Percentiles rank a stretch among this genome's conserved stretches.
These are phyloP conservation scores for Sporisorium graminicola DNA, from an alignment of 1,284 basidiomycete species.

Conservation along the genomic window DNA sequence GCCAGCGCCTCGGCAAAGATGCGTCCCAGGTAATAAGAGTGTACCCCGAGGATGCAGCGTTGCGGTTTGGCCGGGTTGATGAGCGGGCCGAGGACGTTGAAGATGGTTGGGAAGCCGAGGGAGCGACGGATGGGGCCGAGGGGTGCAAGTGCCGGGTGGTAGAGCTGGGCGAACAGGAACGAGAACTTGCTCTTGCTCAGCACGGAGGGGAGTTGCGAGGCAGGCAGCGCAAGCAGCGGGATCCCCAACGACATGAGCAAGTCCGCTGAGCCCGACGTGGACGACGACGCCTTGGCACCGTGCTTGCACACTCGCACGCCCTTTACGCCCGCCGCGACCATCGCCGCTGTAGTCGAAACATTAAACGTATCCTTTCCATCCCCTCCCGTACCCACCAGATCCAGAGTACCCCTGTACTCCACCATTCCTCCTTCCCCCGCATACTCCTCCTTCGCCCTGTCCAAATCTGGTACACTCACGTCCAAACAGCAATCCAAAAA, in stretches of 20 bases:
- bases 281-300: slow-evolving; percentile 92
- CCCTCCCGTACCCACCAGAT: slow-evolving; percentile 83
- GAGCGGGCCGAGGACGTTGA: slow-evolving; percentile 94
- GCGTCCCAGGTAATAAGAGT: slow-evolving; percentile 83
- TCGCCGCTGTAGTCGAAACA: slow-evolving; percentile 92
- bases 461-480: slow-evolving; percentile 37
- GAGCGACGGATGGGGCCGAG: slow-evolving; percentile 87
- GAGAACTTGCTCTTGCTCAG: slow-evolving; percentile 77
- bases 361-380: slow-evolving; percentile 98
- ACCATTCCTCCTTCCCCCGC: slow-evolving; percentile 12
- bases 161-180: slow-evolving; percentile 93
- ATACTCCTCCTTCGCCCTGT: slow-evolving; percentile 26
- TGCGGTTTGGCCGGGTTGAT: slow-evolving; percentile 89
- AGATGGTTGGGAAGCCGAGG: slow-evolving; percentile 95
- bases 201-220: slow-evolving; percentile 70
- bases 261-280: slow-evolving; percentile 93
- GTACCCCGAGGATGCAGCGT: slow-evolving; percentile 88
- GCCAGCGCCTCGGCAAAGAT: slow-evolving; percentile 84
- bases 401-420: slow-evolving; percentile 60
- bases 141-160: slow-evolving; percentile 87
- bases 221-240: slow-evolving; percentile 77
- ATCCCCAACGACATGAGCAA: slow-evolving; percentile 88
- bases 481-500: slow-evolving; percentile 57
- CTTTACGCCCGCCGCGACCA: slow-evolving; percentile 89
- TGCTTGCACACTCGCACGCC: slow-evolving; percentile 97